These are phyloP conservation scores for Camellia granthamiana DNA, from an alignment of 148 eudicot genomes.

Conservation along the genomic window DNA sequence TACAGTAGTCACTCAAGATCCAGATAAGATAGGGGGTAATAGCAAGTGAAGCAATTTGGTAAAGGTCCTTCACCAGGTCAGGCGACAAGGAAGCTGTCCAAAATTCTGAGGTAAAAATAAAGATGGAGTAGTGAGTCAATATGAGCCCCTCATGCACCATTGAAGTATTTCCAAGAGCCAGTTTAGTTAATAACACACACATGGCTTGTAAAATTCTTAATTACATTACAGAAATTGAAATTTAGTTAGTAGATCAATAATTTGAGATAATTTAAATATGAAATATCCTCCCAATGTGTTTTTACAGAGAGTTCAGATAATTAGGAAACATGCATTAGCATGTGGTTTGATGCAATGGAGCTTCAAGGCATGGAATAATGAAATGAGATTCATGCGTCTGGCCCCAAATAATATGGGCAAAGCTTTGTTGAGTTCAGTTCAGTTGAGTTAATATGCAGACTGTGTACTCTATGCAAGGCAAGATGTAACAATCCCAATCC, in stretches of 20 bases:
- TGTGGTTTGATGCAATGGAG: not conserved
- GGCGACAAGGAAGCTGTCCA: not conserved
- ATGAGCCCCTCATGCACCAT: not conserved
- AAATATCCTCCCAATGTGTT: not conserved
- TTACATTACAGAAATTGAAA: not conserved
- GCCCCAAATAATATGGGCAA: not conserved
- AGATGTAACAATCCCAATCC: too few relatives aligned
- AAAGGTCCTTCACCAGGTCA: too few relatives aligned
- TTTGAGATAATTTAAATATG: not conserved
- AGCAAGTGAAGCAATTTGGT: too few relatives aligned
- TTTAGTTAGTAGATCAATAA: not conserved
- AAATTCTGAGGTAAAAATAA: not conserved
- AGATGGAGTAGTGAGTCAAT: not conserved
- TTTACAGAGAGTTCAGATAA: not conserved
- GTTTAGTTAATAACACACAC: not conserved
- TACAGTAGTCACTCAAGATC: not conserved
- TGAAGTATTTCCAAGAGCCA: not conserved
- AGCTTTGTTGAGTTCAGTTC: not conserved
- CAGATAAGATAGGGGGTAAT: too few relatives aligned
- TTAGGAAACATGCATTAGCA: not conserved
- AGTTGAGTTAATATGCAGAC: not conserved
- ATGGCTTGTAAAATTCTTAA: not conserved
- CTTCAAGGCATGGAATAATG: not conserved
- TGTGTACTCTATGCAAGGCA: not conserved
- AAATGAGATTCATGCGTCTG: not conserved